Percentiles rank a stretch among this genome's conserved stretches.
phyloP scores from a whole-genome alignment of 352 stramenopile genomes.

The Pythium grandisporangium region DNA sequence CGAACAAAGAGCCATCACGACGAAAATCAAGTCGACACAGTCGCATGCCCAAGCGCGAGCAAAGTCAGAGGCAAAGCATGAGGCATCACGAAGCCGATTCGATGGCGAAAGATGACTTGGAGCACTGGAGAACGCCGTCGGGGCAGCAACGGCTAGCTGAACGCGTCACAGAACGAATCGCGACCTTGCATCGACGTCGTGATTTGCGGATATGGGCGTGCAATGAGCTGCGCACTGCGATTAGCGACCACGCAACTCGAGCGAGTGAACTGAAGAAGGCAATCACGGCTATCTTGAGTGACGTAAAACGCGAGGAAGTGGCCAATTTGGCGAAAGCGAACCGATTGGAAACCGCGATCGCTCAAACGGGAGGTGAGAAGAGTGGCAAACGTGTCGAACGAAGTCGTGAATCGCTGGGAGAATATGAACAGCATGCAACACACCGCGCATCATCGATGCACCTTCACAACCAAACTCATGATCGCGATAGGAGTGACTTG shows the following conservation, averaged over 20 bases:
- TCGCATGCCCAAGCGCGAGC: no score
- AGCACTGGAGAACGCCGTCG: no score
- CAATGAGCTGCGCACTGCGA: constrained; percentile 26
- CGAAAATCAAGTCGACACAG: no score
- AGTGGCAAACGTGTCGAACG: constrained; percentile 3
- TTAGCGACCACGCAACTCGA: constrained; percentile 46
- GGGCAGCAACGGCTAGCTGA: constrained; percentile 4
- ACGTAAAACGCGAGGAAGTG: constrained; percentile 51
- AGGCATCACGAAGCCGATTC: no score
- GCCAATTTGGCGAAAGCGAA: constrained; percentile 40
- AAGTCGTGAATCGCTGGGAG: no score
- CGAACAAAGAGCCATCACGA: no score
- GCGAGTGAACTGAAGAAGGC: constrained; percentile 57
- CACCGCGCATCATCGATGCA: no score
- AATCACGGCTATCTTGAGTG: constrained; percentile 22
- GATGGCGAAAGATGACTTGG: no score
- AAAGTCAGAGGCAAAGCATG: no score
- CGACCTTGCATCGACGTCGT: constrained; percentile 26
- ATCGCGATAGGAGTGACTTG: no score
- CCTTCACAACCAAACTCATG: no score
- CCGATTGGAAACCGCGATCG: constrained; percentile 32
- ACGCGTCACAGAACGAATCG: constrained; percentile 26
- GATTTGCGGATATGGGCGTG: constrained; percentile 49
- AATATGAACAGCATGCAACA: no score
- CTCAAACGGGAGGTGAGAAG: not conserved